A percentile compares a stretch with the other conserved stretches of the same genome.
Conservation (phyloP, 73 alveolate genomes). For the Symbiodinium pilosum region DNA sequence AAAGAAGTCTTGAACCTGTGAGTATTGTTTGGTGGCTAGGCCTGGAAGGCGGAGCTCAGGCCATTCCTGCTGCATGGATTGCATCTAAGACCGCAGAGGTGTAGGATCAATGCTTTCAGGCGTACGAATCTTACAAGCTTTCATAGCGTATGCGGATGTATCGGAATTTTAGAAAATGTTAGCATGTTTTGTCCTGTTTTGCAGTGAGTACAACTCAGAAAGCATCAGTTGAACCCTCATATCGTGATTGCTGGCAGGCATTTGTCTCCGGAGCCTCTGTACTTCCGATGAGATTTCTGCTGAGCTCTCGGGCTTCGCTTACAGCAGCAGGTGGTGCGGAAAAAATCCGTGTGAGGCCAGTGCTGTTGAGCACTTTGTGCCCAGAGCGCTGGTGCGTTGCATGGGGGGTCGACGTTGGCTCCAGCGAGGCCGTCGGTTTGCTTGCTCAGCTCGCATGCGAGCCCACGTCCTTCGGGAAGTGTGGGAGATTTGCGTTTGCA, state of each 20-base stretch:
- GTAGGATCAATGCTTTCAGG: no score
- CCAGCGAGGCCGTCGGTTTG: slow-evolving; percentile 31
- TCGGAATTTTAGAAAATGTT: background rate
- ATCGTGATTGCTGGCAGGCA: background rate
- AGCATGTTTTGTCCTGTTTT: background rate
- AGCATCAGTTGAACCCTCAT: no score
- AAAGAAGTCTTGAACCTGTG: no score
- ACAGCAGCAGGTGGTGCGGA: background rate
- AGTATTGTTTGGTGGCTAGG: background rate
- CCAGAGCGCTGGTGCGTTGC: slow-evolving; percentile 80
- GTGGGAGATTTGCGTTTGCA: background rate
- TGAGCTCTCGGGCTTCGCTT: background rate
- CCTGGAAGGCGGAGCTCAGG: slow-evolving; percentile 9
- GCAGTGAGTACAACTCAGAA: background rate
- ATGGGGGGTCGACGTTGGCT: slow-evolving; percentile 38
- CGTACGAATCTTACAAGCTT: no score
- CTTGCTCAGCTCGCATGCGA: background rate
- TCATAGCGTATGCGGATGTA: no score
- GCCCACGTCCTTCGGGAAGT: no score
- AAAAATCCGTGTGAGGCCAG: background rate
- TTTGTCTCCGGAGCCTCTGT: slow-evolving; percentile 76
- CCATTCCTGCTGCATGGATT: background rate
- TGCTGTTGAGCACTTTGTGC: slow-evolving; percentile 76
- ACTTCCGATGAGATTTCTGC: slow-evolving; percentile 62
- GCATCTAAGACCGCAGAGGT: no score